Percentiles rank a stretch among this genome's conserved stretches.
phyloP scores from a whole-genome alignment of 1,284 basidiomycete species.

The Boletus subluridellus region DNA sequence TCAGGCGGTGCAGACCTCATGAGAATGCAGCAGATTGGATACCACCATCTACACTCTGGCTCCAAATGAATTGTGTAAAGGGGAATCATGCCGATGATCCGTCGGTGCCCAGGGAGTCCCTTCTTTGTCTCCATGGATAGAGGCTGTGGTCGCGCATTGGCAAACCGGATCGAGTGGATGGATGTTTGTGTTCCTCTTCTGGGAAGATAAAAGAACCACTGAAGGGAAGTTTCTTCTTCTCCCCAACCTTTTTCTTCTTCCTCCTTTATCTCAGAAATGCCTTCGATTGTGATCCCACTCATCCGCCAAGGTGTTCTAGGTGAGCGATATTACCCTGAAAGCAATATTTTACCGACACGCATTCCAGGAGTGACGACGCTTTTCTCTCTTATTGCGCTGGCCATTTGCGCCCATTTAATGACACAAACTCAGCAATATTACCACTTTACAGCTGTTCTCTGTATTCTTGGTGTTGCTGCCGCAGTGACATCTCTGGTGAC shows the following conservation, averaged over 20 bases:
- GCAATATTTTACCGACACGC: slow-evolving; percentile 2
- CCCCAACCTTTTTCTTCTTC: not conserved
- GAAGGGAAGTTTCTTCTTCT: no score
- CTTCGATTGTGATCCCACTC: slow-evolving; percentile 10
- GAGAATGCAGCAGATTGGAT: not conserved
- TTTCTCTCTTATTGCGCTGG: slow-evolving; percentile 40
- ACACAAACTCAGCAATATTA: slow-evolving; percentile 22
- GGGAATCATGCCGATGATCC: not conserved
- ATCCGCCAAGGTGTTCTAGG: slow-evolving; percentile 27
- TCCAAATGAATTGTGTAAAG: not conserved
- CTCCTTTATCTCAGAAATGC: not conserved
- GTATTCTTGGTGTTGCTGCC: slow-evolving; percentile 46
- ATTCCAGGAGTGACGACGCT: slow-evolving; percentile 21
- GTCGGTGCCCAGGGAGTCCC: not conserved
- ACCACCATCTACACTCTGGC: no score
- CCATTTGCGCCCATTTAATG: slow-evolving; percentile 34
- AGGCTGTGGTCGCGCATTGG: not conserved
- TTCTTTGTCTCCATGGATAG: not conserved
- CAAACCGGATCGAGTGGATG: not conserved
- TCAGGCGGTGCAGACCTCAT: not conserved
- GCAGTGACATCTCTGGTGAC: slow-evolving; percentile 43
- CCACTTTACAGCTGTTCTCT: slow-evolving; percentile 26
- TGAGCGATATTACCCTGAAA: slow-evolving; percentile 8
- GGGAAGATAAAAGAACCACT: slow-evolving; percentile 9
- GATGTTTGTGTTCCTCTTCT: not conserved